Base-by-base conservation (phyloP, 1,284 basidiomycete genomes). In the Fistulinella cinereoalba region DNA sequence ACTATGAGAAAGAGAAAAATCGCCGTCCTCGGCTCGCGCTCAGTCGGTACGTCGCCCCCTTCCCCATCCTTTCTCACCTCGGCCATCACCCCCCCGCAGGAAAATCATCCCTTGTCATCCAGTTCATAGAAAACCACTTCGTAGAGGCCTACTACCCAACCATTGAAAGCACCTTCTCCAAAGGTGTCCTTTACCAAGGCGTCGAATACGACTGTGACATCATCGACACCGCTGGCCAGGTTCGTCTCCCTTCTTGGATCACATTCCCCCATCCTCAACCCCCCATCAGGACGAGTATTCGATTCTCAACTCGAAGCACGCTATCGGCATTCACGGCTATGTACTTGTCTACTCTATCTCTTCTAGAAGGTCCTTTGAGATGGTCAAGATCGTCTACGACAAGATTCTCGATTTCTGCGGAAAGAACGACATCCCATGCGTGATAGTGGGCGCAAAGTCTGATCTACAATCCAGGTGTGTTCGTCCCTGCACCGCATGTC, bases 151-250 rank as follows among this genome's bases (percentile, higher is more conserved):
- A 97, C 77, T 96, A 93, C 69, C 95, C 95, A 18, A 97, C 95
- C 51, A 97, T 97, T 66, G 95, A 97, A 70, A 83, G 78, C 58
- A 92, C 88, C 37, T 91, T 91, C 66, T 78, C 83, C 54, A 97
- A 97, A 77, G 80, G 76, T 39, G 81, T 98, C 69, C 81, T 79
- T 55, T 83, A 88, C 74, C 88, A 89, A 51, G 92, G 92, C 45
- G 75, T 81, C 37, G 87, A 94, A 56, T 98, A 92, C 64, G 83
- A 92, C 56, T 93, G 92, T 73, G 94, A 98, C 73, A 97, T 99
- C 73, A 92, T 99, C 64, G 97, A 99, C 71, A 97, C 95, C 50
- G 97, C 97, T 46, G 97, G 97, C 40, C 94, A 99, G 81, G 86
- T 65, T 42, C 11, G 62, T 47, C 19, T 16, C 44, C 34, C 25